A percentile compares a stretch with the other conserved stretches of the same genome.
phyloP scores from a whole-genome alignment of 345 rosid genomes.

The Aquilaria yunnanensis region DNA sequence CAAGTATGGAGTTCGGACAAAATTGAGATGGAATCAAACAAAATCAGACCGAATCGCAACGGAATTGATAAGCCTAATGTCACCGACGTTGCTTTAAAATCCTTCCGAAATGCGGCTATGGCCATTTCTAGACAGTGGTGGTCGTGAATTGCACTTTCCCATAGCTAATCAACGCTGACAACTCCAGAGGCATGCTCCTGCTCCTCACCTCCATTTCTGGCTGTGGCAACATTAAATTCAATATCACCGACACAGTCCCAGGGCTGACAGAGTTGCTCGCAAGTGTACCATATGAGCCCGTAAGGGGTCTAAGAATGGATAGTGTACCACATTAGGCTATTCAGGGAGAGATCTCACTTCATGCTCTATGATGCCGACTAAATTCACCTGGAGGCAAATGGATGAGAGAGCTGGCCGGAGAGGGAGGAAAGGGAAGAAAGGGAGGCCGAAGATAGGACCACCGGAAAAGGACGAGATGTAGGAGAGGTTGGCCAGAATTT shows the following conservation, averaged over 20 bases:
- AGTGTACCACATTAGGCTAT: conserved; percentile 68
- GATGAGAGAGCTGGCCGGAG: conserved; percentile 76
- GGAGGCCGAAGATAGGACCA: too few relatives aligned
- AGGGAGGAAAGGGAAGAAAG: conserved; percentile 62
- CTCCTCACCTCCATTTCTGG: conserved; percentile 68
- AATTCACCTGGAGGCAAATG: conserved; percentile 48
- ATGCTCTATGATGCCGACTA: conserved; percentile 91
- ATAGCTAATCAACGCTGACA: conserved; percentile 38
- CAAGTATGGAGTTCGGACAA: too few relatives aligned
- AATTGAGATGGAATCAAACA: too few relatives aligned
- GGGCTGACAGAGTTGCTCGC: conserved; percentile 44
- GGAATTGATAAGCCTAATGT: conserved; percentile 11
- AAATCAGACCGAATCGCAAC: too few relatives aligned
- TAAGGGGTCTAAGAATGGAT: conserved; percentile 83
- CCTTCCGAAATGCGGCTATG: conserved; percentile 94
- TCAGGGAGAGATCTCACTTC: conserved; percentile 71
- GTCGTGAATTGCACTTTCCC: conserved; percentile 80
- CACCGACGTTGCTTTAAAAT: conserved; percentile 34
- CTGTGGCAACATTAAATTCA: conserved; percentile 49
- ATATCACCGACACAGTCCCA: conserved; percentile 51
- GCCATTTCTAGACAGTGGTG: conserved; percentile 79
- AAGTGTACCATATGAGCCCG: conserved; percentile 55
- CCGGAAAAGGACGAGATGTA: too few relatives aligned
- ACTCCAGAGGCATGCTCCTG: conserved; percentile 63
- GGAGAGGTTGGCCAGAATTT: too few relatives aligned